Evolutionary conservation across 768 basidiomycete species (phyloP).

Genomic region (Kwoniella sp.): DNA sequence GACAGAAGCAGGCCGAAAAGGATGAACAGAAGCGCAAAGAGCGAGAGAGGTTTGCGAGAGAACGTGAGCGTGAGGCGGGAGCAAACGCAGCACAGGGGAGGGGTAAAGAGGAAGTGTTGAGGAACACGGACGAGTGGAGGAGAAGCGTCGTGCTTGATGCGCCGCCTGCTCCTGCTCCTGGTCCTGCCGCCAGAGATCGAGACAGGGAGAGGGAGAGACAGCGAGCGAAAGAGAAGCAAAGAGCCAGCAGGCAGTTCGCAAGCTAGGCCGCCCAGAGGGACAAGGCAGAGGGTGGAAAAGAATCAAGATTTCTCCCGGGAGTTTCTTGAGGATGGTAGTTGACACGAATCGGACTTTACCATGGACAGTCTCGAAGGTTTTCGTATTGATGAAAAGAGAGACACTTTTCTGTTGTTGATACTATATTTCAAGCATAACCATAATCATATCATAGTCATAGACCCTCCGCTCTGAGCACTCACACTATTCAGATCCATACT

Average conservation of each 20-base stretch:
- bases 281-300: too few relatives aligned
- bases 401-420: too few relatives aligned
- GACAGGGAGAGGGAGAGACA: constrained; percentile 54
- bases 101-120: constrained; percentile 23
- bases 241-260: constrained; percentile 27
- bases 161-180: constrained; percentile 3
- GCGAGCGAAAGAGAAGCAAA: constrained; percentile 8
- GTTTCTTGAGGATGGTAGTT: too few relatives aligned
- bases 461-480: too few relatives aligned
- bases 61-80: constrained; percentile 2
- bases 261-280: too few relatives aligned
- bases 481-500: too few relatives aligned
- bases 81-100: neutral
- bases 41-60: constrained; percentile 66
- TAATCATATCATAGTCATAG: too few relatives aligned
- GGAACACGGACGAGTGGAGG: constrained; percentile 50
- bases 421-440: too few relatives aligned
- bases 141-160: constrained; percentile 60
- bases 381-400: too few relatives aligned
- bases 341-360: too few relatives aligned
- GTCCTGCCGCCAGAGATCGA: constrained; percentile 58
- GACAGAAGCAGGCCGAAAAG: constrained; percentile 71
- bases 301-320: too few relatives aligned
- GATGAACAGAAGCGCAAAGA: constrained; percentile 73
- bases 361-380: too few relatives aligned